These are phyloP conservation scores for Microdochium nivale DNA, from an alignment of 2,329 filamentous ascomycete genomes.

Conservation along the genomic window DNA sequence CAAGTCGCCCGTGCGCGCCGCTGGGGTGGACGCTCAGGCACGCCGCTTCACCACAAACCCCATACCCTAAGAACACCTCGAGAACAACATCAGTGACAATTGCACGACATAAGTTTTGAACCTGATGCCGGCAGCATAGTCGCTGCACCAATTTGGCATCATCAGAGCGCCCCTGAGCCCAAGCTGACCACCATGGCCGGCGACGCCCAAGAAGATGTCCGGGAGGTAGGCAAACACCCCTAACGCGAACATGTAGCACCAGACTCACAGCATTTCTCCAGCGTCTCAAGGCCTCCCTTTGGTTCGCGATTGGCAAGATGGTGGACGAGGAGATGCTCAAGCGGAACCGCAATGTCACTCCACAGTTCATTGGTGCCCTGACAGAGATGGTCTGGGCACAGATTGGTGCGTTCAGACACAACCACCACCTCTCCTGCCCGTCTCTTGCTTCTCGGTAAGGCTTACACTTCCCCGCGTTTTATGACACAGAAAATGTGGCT, in stretches of 20 bases:
- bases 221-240: slow-evolving; percentile 13
- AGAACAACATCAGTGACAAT: too few relatives aligned
- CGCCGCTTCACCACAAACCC: too few relatives aligned
- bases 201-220: slow-evolving; percentile 19
- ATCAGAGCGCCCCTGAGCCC: neutral
- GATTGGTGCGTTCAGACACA: slow-evolving; percentile 48
- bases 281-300: slow-evolving; percentile 77
- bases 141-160: too few relatives aligned
- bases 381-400: slow-evolving; percentile 70
- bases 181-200: slow-evolving; percentile 17
- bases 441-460: neutral
- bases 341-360: slow-evolving; percentile 75
- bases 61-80: too few relatives aligned
- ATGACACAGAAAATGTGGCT: slow-evolving; percentile 42
- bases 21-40: too few relatives aligned
- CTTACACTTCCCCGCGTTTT: slow-evolving; percentile 3
- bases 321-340: slow-evolving; percentile 75
- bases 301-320: slow-evolving; percentile 77
- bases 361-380: slow-evolving; percentile 76
- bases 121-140: too few relatives aligned
- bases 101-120: too few relatives aligned
- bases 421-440: slow-evolving; percentile 1
- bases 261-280: slow-evolving; percentile 24
- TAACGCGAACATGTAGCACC: neutral
- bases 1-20: too few relatives aligned